Conservation (phyloP, 768 basidiomycete species). For the Kwoniella bestiolae region DNA sequence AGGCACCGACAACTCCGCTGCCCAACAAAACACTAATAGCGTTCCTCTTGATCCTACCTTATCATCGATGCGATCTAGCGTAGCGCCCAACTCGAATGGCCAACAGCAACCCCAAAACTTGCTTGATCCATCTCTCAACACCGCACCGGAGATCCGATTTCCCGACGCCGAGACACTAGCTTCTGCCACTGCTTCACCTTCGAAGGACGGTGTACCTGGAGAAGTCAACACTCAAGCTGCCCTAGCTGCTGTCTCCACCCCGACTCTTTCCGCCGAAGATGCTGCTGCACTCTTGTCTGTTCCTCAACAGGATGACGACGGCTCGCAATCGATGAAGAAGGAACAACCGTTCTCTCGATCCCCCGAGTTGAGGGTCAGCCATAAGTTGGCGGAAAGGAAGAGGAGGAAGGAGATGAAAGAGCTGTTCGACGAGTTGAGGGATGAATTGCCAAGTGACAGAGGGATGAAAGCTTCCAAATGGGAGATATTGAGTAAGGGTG, state of each 20-base stretch:
- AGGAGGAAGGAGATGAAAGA: slow-evolving; percentile 99
- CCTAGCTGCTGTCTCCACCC: neutral
- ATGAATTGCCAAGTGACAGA: slow-evolving; percentile 86
- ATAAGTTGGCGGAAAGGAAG: slow-evolving; percentile 97
- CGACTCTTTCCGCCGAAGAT: neutral
- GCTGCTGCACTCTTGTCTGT: slow-evolving; percentile 4
- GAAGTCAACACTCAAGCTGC: slow-evolving; percentile 8
- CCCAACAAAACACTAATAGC: slow-evolving; percentile 4
- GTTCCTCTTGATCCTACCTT: slow-evolving; percentile 30
- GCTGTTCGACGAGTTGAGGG: slow-evolving; percentile 92
- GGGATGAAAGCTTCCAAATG: slow-evolving; percentile 98
- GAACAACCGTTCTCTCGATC: slow-evolving; percentile 86
- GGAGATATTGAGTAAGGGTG: slow-evolving; percentile 97
- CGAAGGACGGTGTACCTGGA: slow-evolving; percentile 6
- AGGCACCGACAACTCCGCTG: neutral
- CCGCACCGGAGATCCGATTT: slow-evolving; percentile 27
- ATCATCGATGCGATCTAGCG: slow-evolving; percentile 38
- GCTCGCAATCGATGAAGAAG: slow-evolving; percentile 40
- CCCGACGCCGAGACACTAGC: slow-evolving; percentile 31
- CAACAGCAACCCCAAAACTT: slow-evolving; percentile 4
- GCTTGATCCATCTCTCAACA: neutral
- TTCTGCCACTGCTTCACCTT: slow-evolving; percentile 29
- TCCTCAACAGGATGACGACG: neutral
- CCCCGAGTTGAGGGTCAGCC: slow-evolving; percentile 90
- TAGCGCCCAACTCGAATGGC: slow-evolving; percentile 7